Conservation (phyloP, 306 rosid species). For the Medicago lupulina region DNA sequence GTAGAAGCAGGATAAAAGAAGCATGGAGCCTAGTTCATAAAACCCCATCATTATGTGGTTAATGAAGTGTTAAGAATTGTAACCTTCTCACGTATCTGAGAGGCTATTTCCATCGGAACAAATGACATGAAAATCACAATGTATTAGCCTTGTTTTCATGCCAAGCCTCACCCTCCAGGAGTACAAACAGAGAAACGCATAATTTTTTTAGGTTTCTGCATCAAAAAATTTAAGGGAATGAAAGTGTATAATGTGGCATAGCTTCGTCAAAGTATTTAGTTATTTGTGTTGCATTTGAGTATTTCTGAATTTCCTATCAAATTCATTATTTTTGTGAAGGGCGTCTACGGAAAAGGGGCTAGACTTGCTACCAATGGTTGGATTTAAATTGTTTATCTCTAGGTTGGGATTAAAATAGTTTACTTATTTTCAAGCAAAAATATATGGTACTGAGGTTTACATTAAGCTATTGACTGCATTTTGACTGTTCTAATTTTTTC, state of each 20-base stretch:
- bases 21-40: neutral
- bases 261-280: neutral
- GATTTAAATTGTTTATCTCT: conserved; percentile 27
- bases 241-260: neutral
- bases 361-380: conserved; percentile 18
- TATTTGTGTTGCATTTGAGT: conserved; percentile 6
- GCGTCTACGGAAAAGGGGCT: neutral
- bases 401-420: neutral
- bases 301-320: neutral
- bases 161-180: conserved; percentile 4
- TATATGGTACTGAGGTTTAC: conserved; percentile 9
- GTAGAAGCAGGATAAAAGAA: neutral
- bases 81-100: neutral
- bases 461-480: neutral
- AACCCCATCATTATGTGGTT: neutral
- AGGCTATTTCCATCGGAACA: conserved; percentile 18
- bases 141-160: conserved; percentile 4
- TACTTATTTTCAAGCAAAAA: conserved; percentile 7
- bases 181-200: neutral
- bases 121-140: conserved; percentile 7
- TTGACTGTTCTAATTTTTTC: conserved; percentile 28
- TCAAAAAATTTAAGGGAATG: neutral
- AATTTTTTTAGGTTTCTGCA: neutral
- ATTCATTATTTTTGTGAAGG: conserved; percentile 27
- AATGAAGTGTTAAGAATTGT: conserved; percentile 1